phyloP scores from a whole-genome alignment of 495 filamentous ascomycete species.

The Neurospora terricola region DNA sequence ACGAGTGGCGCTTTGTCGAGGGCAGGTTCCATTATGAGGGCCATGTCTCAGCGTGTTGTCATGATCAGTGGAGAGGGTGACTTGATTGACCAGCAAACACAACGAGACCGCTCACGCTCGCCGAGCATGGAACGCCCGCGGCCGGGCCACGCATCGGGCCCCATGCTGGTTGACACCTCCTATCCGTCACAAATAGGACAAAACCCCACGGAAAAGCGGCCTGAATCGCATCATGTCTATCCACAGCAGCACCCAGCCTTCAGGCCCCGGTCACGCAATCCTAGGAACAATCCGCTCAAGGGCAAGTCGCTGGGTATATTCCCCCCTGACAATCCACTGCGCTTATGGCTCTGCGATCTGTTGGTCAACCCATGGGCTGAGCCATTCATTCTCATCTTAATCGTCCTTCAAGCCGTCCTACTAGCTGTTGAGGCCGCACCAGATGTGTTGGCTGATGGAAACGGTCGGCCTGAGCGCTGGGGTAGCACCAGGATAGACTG shows the following conservation, averaged over 20 bases:
- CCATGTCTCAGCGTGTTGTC: conserved; percentile 95
- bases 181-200: conserved; percentile 37
- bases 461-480: conserved; percentile 46
- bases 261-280: conserved; percentile 27
- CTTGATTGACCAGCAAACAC: conserved; percentile 63
- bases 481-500: conserved; percentile 61
- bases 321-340: conserved; percentile 61
- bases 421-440: conserved; percentile 70
- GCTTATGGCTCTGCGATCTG: conserved; percentile 69
- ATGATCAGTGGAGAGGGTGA: conserved; percentile 84
- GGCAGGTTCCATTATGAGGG: conserved; percentile 86
- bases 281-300: conserved; percentile 68
- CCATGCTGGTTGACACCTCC: conserved; percentile 44
- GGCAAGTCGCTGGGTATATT: conserved; percentile 84
- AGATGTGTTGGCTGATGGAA: conserved; percentile 50
- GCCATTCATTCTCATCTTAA: conserved; percentile 76
- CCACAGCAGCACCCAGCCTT: conserved; percentile 12
- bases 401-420: conserved; percentile 79
- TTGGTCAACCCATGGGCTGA: conserved; percentile 85
- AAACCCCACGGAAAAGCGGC: conserved; percentile 36
- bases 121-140: conserved; percentile 32
- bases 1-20: conserved; percentile 58
- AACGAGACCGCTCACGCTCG: conserved; percentile 51
- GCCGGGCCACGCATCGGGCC: conserved; percentile 26
- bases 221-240: conserved; percentile 26